Base-by-base conservation (phyloP, 805 yeast species). In the Candida maesae region DNA sequence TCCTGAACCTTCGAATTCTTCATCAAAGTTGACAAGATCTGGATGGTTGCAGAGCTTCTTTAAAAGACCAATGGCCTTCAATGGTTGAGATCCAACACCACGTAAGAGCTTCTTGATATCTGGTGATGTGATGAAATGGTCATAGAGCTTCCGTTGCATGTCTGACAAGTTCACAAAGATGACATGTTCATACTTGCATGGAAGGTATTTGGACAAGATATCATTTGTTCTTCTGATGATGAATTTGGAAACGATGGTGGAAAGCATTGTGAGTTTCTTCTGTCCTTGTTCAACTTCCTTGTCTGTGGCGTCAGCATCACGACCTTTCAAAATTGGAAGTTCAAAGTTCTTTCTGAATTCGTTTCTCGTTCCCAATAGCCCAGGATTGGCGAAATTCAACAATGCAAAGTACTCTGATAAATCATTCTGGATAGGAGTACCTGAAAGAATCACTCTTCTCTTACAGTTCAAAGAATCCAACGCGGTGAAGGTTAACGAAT, bases 341-440 rank as follows among this genome's bases (percentile, higher is more conserved):
- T 93, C 99, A 62, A 74, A 93, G 56, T 85, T 85, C 58, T 81
- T 86, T 44, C 95, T 71, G 60, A 93, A 93, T 44, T 91, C 95
- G 19, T 62, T 64, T 50, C 95, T 74, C 2, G 95, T 71, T 0
- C 99, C 99, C 33, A 93, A 66, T 28, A 87, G 73, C 0, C 96
- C 96, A 0, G 99, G 99, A 58, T 91, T 93, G 8, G 98, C 95
- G 67, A 91, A 91, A 54, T 81, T 86, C 45, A 93, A 67, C 37
- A 91, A 65, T 1, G 98, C 86, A 58, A 89, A 93, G 64, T 91
- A 91, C 63, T 91, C 99, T 0, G 95, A 82, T 26, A 91, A 68
- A 66, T 91, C 98, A 55, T 91, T 91, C 61, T 91, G 99, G 49
- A 91, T 90, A 1, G 99, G 99, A 0, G 99, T 91, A 28, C 99